Percentiles rank a stretch among this genome's conserved stretches.
Conservation (phyloP, 139 green algal species). For the Micromonas pusilla region DNA sequence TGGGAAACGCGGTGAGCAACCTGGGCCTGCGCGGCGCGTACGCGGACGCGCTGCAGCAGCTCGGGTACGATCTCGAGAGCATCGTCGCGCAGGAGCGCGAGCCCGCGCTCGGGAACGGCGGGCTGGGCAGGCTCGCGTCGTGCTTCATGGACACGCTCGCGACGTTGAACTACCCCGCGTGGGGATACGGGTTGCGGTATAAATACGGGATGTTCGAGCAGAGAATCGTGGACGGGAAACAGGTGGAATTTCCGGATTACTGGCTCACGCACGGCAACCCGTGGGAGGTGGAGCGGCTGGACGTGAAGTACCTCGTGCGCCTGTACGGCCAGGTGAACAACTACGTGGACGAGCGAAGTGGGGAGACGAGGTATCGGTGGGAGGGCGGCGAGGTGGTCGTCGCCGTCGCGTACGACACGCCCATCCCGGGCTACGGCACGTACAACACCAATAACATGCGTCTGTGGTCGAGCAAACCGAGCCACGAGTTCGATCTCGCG, state of each 20-base stretch:
- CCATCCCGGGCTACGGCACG: constrained; percentile 94
- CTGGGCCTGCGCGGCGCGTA: constrained; percentile 60
- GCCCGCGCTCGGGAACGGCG: constrained; percentile 93
- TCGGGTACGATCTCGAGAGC: constrained; percentile 45
- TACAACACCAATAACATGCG: constrained; percentile 97
- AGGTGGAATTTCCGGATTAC: constrained; percentile 94
- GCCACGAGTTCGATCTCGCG: constrained; percentile 89
- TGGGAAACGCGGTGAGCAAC: constrained; percentile 93
- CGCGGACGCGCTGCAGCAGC: constrained; percentile 22
- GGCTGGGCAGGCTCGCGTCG: constrained; percentile 90
- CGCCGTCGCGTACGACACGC: constrained; percentile 95
- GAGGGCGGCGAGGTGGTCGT: constrained; percentile 86
- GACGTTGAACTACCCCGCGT: constrained; percentile 88
- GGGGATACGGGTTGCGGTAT: constrained; percentile 98
- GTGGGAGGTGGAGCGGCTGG: constrained; percentile 89
- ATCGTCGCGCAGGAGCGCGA: constrained; percentile 59
- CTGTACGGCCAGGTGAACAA: constrained; percentile 86
- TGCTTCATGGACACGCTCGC: constrained; percentile 99
- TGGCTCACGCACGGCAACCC: constrained; percentile 94
- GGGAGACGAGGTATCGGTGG: constrained; percentile 71
- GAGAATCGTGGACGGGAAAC: constrained; percentile 78
- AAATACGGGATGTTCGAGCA: constrained; percentile 98
- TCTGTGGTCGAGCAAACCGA: constrained; percentile 63
- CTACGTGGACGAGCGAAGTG: constrained; percentile 51
- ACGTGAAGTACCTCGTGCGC: constrained; percentile 75